These are phyloP conservation scores for Aspergillus costaricaensis DNA, from an alignment of 2,329 filamentous ascomycete species.

Conservation along the genomic window DNA sequence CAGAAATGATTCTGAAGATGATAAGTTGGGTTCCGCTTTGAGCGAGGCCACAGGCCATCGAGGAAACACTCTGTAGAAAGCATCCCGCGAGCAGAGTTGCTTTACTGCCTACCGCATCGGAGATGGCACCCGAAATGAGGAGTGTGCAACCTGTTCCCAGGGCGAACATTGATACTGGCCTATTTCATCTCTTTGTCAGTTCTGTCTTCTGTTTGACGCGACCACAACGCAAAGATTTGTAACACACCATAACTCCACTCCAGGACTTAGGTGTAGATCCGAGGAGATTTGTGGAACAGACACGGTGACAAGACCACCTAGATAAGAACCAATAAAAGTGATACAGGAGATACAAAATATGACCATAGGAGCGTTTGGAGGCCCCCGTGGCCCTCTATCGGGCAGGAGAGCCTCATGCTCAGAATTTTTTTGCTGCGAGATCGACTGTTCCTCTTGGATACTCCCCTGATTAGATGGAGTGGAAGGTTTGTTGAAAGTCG, in stretches of 20 bases:
- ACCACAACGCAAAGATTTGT: background rate
- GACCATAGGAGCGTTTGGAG: conserved; percentile 25
- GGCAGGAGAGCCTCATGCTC: background rate
- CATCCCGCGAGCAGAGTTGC: conserved; percentile 49
- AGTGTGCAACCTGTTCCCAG: conserved; percentile 21
- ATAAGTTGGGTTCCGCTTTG: conserved; percentile 37
- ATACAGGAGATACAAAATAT: conserved; percentile 47
- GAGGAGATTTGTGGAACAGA: background rate
- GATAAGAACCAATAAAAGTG: conserved; percentile 45
- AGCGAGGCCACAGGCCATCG: conserved; percentile 42
- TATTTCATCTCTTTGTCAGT: background rate
- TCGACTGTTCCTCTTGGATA: background rate
- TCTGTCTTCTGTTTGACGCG: background rate
- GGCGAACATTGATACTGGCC: conserved; percentile 49
- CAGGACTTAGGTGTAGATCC: background rate
- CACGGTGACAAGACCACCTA: conserved; percentile 21
- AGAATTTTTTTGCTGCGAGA: background rate
- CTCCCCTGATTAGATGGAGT: no score
- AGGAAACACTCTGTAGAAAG: conserved; percentile 44
- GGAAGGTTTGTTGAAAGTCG: no score
- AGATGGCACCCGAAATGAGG: conserved; percentile 51
- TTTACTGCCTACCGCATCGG: conserved; percentile 51
- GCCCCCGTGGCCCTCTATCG: background rate
- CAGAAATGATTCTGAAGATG: conserved; percentile 47
- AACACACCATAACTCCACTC: conserved; percentile 3